phyloP scores from a whole-genome alignment of 1,284 basidiomycete genomes.

The Thecaphora frezii region DNA sequence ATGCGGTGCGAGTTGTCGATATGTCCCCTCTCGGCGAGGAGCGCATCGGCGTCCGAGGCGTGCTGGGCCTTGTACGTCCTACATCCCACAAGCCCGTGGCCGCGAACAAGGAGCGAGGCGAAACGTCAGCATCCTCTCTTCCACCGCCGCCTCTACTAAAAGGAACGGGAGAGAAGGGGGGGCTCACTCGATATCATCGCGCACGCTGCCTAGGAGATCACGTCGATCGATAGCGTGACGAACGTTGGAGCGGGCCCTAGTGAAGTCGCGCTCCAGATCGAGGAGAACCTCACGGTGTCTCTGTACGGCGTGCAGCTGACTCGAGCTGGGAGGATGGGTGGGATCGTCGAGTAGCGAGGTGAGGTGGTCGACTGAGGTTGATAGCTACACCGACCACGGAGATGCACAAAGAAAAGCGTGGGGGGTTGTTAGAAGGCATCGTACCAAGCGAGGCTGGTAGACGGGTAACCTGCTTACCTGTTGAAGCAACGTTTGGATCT shows the following conservation, averaged over 20 bases:
- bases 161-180: no score
- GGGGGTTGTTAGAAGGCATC: no score
- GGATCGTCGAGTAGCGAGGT: constrained; percentile 71
- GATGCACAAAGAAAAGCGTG: constrained; percentile 14
- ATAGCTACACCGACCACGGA: constrained; percentile 17
- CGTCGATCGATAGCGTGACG: constrained; percentile 80
- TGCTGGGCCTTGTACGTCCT: constrained; percentile 70
- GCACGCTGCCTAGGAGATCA: constrained; percentile 84
- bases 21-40: constrained; percentile 80
- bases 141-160: no score
- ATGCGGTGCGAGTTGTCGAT: constrained; percentile 92
- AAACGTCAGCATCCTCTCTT: no score
- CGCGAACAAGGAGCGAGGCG: no score
- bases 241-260: constrained; percentile 59
- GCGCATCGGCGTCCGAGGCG: constrained; percentile 78
- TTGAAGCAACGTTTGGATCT: constrained; percentile 81
- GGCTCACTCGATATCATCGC: constrained; percentile 88
- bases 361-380: constrained; percentile 61
- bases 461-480: constrained; percentile 66
- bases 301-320: constrained; percentile 84
- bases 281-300: constrained; percentile 84
- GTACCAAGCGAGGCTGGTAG: constrained; percentile 24
- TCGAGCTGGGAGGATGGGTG: constrained; percentile 73
- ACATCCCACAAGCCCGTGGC: no score
- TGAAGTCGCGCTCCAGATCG: constrained; percentile 76